phyloP scores from a whole-genome alignment of 306 rosid species.

The Fagus crenata region DNA sequence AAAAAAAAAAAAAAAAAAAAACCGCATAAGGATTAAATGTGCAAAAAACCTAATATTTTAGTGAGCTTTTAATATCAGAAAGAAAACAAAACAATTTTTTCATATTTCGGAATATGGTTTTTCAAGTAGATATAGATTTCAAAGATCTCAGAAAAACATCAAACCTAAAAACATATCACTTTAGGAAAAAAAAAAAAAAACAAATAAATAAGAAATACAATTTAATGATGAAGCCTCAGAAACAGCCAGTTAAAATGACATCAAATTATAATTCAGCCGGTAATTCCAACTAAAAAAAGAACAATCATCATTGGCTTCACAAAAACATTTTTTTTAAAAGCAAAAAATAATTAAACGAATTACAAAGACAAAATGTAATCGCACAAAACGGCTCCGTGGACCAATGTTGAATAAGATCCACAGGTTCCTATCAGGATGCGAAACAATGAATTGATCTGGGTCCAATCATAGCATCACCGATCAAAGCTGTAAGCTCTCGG shows the following conservation, averaged over 20 bases:
- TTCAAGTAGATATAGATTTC: too few species aligned
- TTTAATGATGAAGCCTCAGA: constrained; percentile 50
- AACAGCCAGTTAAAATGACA: constrained; percentile 56
- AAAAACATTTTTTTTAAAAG: neutral
- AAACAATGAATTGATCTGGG: constrained; percentile 49
- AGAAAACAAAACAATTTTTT: too few species aligned
- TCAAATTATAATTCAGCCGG: constrained; percentile 62
- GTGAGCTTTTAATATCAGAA: too few species aligned
- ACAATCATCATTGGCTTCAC: constrained; percentile 59
- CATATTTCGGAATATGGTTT: too few species aligned
- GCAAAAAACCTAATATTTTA: too few species aligned
- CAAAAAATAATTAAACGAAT: too few species aligned
- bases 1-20: too few species aligned
- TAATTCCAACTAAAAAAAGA: constrained; percentile 61
- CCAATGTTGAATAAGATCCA: constrained; percentile 26
- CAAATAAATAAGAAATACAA: neutral
- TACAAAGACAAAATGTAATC: constrained; percentile 44
- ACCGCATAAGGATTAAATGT: too few species aligned
- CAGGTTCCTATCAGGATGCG: constrained; percentile 83
- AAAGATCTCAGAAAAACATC: too few species aligned
- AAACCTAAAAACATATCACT: too few species aligned
- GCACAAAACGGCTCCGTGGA: constrained; percentile 78
- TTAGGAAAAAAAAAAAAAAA: too few species aligned
- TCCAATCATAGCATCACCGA: constrained; percentile 78
- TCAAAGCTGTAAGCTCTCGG: constrained; percentile 58